Base-by-base conservation (phyloP, 257 asterid species). In the Primulina tabacum region DNA sequence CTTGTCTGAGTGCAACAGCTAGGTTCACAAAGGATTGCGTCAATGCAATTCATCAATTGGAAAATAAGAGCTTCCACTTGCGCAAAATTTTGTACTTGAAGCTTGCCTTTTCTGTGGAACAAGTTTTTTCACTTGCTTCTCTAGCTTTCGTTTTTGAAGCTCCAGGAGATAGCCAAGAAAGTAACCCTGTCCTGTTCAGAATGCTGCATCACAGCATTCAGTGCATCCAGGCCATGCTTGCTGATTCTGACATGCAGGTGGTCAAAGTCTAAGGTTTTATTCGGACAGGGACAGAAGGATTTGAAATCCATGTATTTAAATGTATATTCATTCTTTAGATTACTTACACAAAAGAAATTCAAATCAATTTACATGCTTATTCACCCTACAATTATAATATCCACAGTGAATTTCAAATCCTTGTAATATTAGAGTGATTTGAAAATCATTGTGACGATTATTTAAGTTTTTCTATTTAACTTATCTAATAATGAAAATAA, bases 51-150 rank as follows among this genome's bases (percentile, higher is more conserved):
- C 95, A 89, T 81, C 88, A 78, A 68, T 71, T 79, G 70, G 89
- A 85, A 69, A 77, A 82, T 68, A 87, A 88, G 87, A 81, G 78
- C 72, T 82, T 92, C 80, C 79, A 70, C 86, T 70, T 71, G 60
- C 81, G 76, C 71, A 94, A 86, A 78, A 43, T 94, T 79, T 82
- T 88, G 73, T 90, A 82, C 73, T 77, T 82, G 85, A 94, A 91
- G 88, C 95, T 94, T 78, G 92, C 89, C 24, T 79, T 68, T 74
- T 85, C 89, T 64, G 78, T 94, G 67, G 97, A 89, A 73, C 96
- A 83, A 73, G 67, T 80, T 28, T 77, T 77, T 73, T 75, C 88
- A 62, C 76, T 78, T 81, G 85, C 95, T 47, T 58, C 82, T 75
- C 74, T 91, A 77, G 87, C 94, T 70, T 85, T 80, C 78, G 83